These are phyloP conservation scores for Naganishia cerealis DNA, from an alignment of 1,284 basidiomycete genomes.

Conservation along the genomic window DNA sequence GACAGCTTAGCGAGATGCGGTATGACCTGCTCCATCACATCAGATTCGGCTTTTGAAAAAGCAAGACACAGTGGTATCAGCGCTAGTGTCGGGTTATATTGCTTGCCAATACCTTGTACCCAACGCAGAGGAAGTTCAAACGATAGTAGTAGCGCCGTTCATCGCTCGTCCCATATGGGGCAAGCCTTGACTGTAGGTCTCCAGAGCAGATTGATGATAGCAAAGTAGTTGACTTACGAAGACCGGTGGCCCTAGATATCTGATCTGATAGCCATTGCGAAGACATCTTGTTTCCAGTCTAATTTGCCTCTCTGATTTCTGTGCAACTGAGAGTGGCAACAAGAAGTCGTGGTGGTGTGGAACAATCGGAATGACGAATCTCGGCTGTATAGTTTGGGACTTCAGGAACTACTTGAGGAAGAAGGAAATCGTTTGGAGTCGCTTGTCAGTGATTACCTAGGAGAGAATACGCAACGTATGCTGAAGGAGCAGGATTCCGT, in stretches of 20 bases:
- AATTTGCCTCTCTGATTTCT: not conserved
- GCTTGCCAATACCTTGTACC: no score
- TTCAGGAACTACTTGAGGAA: no score
- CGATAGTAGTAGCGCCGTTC: no score
- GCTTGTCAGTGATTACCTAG: no score
- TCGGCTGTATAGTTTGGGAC: not conserved
- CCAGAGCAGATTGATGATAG: not conserved
- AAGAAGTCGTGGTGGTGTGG: not conserved
- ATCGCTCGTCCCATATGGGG: no score
- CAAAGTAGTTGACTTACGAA: conserved; percentile 11
- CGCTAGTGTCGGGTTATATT: no score
- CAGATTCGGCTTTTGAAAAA: conserved; percentile 44
- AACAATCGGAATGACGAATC: conserved; percentile 24
- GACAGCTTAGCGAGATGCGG: conserved; percentile 48
- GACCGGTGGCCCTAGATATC: conserved; percentile 20
- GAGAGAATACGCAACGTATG: no score
- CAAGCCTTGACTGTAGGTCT: not conserved
- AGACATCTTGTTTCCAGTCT: conserved; percentile 1
- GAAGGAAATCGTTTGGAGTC: no score
- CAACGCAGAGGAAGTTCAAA: no score
- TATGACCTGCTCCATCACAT: conserved; percentile 46
- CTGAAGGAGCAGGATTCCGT: no score
- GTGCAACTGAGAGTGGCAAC: not conserved
- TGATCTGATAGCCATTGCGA: conserved; percentile 13
- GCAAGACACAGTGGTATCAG: conserved; percentile 18